Evolutionary conservation across 1,284 basidiomycete species (phyloP).

Genomic region (Cutaneotrichosporon curvatum): DNA sequence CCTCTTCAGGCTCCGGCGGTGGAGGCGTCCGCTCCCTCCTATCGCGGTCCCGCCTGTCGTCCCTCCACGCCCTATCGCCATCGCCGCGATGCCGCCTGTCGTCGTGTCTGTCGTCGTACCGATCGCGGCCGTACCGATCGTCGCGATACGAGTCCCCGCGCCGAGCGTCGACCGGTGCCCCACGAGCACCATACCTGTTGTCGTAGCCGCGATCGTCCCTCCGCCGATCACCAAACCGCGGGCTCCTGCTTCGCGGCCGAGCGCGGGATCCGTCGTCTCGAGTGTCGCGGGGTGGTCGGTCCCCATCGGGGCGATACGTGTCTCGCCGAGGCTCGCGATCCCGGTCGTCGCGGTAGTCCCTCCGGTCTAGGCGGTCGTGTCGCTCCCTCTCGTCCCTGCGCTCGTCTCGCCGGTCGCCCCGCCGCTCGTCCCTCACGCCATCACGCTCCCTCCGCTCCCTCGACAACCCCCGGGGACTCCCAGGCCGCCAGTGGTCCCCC

Average conservation of each 20-base stretch:
- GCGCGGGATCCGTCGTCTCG: neutral
- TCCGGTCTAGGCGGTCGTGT: neutral
- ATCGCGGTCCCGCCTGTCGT: neutral
- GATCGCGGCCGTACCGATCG: neutral
- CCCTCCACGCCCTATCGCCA: neutral
- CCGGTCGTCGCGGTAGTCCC: neutral
- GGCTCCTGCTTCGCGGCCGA: no score
- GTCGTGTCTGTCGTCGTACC: neutral
- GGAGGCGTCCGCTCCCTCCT: neutral
- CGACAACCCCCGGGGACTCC: no score
- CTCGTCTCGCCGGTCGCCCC: no score
- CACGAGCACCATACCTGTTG: neutral
- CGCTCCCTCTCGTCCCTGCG: no score
- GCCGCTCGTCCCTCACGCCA: no score
- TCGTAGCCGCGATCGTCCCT: no score
- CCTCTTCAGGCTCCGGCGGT: neutral
- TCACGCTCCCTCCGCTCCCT: no score
- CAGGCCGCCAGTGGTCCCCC: no score
- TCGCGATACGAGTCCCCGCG: neutral
- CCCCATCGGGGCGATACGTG: neutral
- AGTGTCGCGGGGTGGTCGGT: neutral
- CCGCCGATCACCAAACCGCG: no score
- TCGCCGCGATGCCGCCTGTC: neutral
- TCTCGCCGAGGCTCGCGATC: no score
- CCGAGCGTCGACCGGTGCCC: no score